Evolutionary conservation across 1,284 basidiomycete species (phyloP), one percentile per base, ranked within the genome.

Genomic region (Heliocybe sulcata): DNA sequence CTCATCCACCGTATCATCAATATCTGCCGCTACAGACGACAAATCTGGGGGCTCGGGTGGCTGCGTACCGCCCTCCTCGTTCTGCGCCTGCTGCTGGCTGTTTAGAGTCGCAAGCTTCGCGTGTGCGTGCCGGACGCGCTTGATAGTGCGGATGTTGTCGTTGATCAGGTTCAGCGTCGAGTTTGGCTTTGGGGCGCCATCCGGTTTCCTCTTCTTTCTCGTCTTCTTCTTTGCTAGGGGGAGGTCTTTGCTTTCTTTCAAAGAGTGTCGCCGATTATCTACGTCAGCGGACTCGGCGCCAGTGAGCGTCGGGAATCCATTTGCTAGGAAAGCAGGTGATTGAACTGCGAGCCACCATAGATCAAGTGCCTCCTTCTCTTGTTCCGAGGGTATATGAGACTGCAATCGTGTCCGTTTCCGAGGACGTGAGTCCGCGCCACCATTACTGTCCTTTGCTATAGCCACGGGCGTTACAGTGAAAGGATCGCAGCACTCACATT

Each of bases 261-360:
- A n/a, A 8, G 8, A 22, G 10, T 4, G 6, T 9, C 14, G 22
- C 23, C 22, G n/a, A 8, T 14, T 23, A 25, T 25, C 23, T 12
- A 29, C 6, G 25, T 25, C 11, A 25, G 6, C 23, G 14, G 70
- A 75, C 16, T 76, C 75, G 25, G 77, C 61, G 61, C 76, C 73
- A 2, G 73, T 75, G 35, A 85, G 77, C 4, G 68, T 66, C 11
- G 88, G 86, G 22, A 90, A 71, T 1, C 84, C 85, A 57, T 85
- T 87, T 19, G 74, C 77, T 29, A 89, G 68, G 31, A 90, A 72
- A 3, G 71, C 63, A 58, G 86, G 80, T 0, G 79, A 81, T 60
- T 82, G 80, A 54, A 82, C 75, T 4, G 81, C 85, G 33, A 78
- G 73, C 88, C 88, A 91, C 89, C 89, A 91, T 4, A 87, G 68